Evolutionary conservation across 163 green algal genomes (phyloP).

Genomic region (Scenedesmus sp.): DNA sequence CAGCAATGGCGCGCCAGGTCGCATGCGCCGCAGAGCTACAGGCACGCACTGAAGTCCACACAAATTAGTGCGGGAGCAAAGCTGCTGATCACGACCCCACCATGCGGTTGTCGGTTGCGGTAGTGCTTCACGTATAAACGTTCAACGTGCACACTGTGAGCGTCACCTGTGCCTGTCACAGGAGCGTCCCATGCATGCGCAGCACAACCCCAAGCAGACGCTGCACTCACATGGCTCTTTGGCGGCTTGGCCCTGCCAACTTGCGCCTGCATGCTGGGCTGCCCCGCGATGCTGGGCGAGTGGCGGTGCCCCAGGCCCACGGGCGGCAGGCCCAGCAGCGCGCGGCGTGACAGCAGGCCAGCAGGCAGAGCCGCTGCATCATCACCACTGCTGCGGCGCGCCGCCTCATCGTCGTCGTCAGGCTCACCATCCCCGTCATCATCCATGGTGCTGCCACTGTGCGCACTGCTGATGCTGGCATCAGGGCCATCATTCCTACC

Average conservation of each 20-base stretch:
- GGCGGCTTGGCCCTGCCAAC: neutral
- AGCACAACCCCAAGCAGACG: no score
- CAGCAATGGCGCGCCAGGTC: neutral
- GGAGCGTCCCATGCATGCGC: neutral
- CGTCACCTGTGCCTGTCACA: neutral
- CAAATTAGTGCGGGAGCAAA: no score
- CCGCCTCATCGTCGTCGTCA: slow-evolving; percentile 23
- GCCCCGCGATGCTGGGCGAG: no score
- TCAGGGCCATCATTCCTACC: neutral
- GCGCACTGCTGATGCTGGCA: neutral
- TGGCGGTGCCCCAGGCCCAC: slow-evolving; percentile 30
- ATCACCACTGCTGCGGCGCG: neutral
- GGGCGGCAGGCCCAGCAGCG: slow-evolving; percentile 33
- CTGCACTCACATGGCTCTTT: slow-evolving; percentile 33
- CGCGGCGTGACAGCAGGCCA: slow-evolving; percentile 5
- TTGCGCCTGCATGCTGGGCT: no score
- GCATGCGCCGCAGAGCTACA: no score
- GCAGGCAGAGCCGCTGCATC: neutral
- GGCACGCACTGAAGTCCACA: no score
- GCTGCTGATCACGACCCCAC: no score
- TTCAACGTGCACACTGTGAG: neutral
- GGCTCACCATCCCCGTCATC: neutral
- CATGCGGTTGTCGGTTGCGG: no score
- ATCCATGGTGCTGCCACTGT: neutral
- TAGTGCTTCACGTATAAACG: neutral